Conservation (phyloP, 495 filamentous ascomycete genomes). For the Penicillium soppii region DNA sequence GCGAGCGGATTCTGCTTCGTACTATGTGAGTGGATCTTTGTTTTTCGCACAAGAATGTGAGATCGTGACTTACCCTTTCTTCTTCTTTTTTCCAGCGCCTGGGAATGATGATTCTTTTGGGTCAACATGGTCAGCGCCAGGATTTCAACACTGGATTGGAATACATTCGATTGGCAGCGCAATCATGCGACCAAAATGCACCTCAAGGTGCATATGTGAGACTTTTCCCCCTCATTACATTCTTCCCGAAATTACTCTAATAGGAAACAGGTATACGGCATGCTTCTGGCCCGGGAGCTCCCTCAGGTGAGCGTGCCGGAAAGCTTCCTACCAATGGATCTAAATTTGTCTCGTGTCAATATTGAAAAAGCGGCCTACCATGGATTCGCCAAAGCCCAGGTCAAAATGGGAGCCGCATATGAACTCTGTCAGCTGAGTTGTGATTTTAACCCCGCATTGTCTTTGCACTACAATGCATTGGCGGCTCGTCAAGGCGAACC, state of each 20-base stretch:
- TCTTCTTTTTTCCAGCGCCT: constrained; percentile 53
- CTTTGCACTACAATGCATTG: constrained; percentile 92
- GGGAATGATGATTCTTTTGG: constrained; percentile 96
- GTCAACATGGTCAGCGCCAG: constrained; percentile 84
- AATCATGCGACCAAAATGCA: constrained; percentile 92
- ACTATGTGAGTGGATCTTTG: constrained; percentile 55
- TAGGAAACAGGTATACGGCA: constrained; percentile 70
- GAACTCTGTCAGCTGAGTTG: constrained; percentile 91
- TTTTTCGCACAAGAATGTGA: neutral
- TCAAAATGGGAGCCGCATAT: constrained; percentile 96
- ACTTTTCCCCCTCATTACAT: constrained; percentile 5
- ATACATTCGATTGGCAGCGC: constrained; percentile 76
- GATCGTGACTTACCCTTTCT: constrained; percentile 21
- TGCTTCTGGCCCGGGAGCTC: constrained; percentile 88
- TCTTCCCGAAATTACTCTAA: constrained; percentile 7
- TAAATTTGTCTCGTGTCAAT: constrained; percentile 73
- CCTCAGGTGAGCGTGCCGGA: constrained; percentile 84
- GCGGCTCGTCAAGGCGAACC: constrained; percentile 85
- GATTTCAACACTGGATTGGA: constrained; percentile 77
- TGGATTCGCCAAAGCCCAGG: constrained; percentile 93
- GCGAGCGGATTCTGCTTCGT: constrained; percentile 83
- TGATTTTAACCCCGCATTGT: constrained; percentile 90
- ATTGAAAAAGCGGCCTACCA: constrained; percentile 97
- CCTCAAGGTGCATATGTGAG: constrained; percentile 90
- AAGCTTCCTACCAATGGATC: constrained; percentile 67